Evolutionary conservation across 352 stramenopile species (phyloP).

Genomic region (Pythium pyrilobum): DNA sequence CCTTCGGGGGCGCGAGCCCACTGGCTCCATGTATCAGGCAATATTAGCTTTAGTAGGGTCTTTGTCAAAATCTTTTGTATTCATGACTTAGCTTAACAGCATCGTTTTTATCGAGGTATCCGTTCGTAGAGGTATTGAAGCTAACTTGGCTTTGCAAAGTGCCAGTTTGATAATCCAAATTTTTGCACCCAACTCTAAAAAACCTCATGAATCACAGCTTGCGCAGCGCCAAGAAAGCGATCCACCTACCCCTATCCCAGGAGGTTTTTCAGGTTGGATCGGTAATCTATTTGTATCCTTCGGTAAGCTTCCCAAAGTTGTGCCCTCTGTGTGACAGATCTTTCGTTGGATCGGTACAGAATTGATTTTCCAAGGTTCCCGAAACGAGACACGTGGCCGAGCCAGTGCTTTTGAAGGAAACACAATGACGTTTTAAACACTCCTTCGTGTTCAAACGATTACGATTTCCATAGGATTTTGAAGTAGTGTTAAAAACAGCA

Average conservation of each 20-base stretch:
- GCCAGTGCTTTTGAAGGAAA: conserved; percentile 14
- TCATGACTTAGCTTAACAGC: neutral
- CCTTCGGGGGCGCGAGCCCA: conserved; percentile 2
- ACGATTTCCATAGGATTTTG: no score
- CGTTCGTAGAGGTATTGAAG: conserved; percentile 9
- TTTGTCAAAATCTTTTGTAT: conserved; percentile 6
- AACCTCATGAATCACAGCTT: conserved; percentile 18
- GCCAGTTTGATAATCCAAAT: conserved; percentile 25
- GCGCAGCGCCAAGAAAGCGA: neutral
- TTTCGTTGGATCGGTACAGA: neutral
- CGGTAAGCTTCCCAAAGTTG: conserved; percentile 7
- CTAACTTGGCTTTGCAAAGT: conserved; percentile 6
- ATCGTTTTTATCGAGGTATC: conserved; percentile 1
- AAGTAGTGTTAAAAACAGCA: no score
- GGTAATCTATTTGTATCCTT: conserved; percentile 22
- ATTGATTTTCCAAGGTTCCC: conserved; percentile 1
- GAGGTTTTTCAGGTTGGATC: conserved; percentile 20
- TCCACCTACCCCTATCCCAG: conserved; percentile 15
- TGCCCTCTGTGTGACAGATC: conserved; percentile 19
- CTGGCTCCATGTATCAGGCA: conserved; percentile 3
- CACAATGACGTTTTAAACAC: conserved; percentile 3
- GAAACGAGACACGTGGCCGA: conserved; percentile 19
- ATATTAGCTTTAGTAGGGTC: conserved; percentile 5
- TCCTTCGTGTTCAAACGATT: no score
- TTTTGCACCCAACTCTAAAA: conserved; percentile 18